Evolutionary conservation across 495 filamentous ascomycete genomes (phyloP).

Genomic region (Penicillium argentinense): DNA sequence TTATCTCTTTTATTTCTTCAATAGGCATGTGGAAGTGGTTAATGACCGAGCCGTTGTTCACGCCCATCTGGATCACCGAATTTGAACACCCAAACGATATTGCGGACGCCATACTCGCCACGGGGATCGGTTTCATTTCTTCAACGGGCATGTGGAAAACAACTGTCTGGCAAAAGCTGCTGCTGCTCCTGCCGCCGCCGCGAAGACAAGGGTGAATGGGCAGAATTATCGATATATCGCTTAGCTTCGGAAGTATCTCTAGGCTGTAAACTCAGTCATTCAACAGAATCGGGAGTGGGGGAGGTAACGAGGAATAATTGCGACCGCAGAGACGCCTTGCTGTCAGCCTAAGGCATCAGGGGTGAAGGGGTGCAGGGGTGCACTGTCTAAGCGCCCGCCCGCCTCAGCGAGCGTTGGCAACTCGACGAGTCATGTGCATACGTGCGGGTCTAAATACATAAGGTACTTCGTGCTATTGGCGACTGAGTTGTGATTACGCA

Average conservation of each 20-base stretch:
- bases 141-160: conserved; percentile 5
- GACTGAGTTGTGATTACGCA: no score
- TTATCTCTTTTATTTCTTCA: conserved; percentile 2
- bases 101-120: conserved; percentile 8
- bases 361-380: no score
- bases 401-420: background rate
- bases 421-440: background rate
- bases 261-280: conserved; percentile 2
- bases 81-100: conserved; percentile 9
- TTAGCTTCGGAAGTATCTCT: background rate
- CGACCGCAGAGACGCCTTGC: conserved; percentile 3
- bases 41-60: conserved; percentile 11
- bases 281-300: background rate
- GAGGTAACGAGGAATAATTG: conserved; percentile 2
- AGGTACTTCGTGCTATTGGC: conserved; percentile 5
- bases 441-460: background rate
- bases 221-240: conserved; percentile 3
- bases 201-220: conserved; percentile 1
- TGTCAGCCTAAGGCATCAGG: conserved; percentile 2
- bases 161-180: conserved; percentile 3
- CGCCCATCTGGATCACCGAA: conserved; percentile 10
- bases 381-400: background rate
- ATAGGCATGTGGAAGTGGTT: conserved; percentile 9
- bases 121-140: background rate
- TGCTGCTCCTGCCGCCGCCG: background rate